Evolutionary conservation across 345 rosid species (phyloP).

Genomic region (Populus deltoides): DNA sequence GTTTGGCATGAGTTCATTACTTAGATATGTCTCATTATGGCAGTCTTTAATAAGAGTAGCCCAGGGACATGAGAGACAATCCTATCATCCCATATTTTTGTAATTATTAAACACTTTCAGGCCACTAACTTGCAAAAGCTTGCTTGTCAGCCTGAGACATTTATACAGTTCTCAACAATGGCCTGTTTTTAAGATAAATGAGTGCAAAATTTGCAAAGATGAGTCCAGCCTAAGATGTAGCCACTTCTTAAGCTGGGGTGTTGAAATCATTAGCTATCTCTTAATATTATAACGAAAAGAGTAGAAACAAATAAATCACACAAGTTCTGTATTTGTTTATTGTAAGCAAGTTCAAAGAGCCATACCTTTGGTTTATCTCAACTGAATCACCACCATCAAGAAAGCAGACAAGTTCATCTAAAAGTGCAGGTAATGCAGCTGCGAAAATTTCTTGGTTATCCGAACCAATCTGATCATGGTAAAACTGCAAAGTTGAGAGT

Average conservation of each 20-base stretch:
- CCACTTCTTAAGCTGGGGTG: no score
- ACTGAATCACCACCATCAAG: slow-evolving; percentile 61
- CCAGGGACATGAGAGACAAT: background rate
- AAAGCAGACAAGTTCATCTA: slow-evolving; percentile 92
- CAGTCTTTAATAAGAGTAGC: background rate
- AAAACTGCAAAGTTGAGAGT: slow-evolving; percentile 72
- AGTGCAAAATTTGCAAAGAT: background rate
- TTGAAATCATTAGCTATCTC: no score
- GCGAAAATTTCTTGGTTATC: slow-evolving; percentile 84
- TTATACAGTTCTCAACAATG: background rate
- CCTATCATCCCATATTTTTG: background rate
- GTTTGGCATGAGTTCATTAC: background rate
- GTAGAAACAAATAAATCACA: no score
- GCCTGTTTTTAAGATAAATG: background rate
- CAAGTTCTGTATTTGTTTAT: background rate
- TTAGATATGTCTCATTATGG: background rate
- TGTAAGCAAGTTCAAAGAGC: background rate
- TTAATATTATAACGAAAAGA: no score
- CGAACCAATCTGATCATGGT: slow-evolving; percentile 74
- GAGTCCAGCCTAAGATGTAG: background rate
- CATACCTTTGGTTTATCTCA: slow-evolving; percentile 75
- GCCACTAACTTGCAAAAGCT: background rate
- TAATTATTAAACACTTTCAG: background rate
- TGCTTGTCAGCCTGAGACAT: background rate
- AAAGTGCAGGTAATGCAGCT: slow-evolving; percentile 91